Evolutionary conservation across 1,284 basidiomycete genomes (phyloP).

Genomic region (Coriolopsis trogii): DNA sequence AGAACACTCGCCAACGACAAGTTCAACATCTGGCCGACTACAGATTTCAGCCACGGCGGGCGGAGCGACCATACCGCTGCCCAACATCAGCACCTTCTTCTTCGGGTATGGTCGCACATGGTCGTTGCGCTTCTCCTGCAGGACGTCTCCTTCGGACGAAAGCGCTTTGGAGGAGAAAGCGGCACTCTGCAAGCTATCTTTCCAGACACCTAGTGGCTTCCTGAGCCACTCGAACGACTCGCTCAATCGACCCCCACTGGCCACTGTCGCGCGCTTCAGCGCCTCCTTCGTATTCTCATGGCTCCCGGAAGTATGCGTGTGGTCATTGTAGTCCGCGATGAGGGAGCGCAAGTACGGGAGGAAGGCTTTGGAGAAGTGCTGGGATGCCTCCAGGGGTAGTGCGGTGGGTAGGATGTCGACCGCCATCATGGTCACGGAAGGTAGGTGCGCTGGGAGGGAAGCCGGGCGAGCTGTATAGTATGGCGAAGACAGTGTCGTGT

Average conservation of each 20-base stretch:
- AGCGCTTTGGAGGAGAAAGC: not conserved
- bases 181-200: slow-evolving; percentile 19
- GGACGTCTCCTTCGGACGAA: not conserved
- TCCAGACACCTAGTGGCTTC: slow-evolving; percentile 51
- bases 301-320: slow-evolving; percentile 16
- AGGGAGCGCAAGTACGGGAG: slow-evolving; percentile 71
- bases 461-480: slow-evolving; percentile 59
- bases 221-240: slow-evolving; percentile 64
- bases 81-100: slow-evolving; percentile 82
- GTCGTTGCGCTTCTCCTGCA: not conserved
- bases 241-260: slow-evolving; percentile 58
- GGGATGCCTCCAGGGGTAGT: slow-evolving; percentile 79
- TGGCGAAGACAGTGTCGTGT: slow-evolving; percentile 79
- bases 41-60: slow-evolving; percentile 80
- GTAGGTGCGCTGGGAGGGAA: slow-evolving; percentile 46
- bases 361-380: slow-evolving; percentile 71
- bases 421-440: slow-evolving; percentile 76
- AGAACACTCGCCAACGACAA: slow-evolving; percentile 71
- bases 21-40: slow-evolving; percentile 56
- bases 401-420: slow-evolving; percentile 89
- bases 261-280: slow-evolving; percentile 72
- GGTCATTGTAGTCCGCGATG: slow-evolving; percentile 42
- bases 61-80: slow-evolving; percentile 91
- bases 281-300: slow-evolving; percentile 42
- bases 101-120: slow-evolving; percentile 15